A percentile compares a stretch with the other conserved stretches of the same genome.
Evolutionary conservation across 2,329 filamentous ascomycete genomes (phyloP).

Genomic region (Phaeosphaeria sp.): DNA sequence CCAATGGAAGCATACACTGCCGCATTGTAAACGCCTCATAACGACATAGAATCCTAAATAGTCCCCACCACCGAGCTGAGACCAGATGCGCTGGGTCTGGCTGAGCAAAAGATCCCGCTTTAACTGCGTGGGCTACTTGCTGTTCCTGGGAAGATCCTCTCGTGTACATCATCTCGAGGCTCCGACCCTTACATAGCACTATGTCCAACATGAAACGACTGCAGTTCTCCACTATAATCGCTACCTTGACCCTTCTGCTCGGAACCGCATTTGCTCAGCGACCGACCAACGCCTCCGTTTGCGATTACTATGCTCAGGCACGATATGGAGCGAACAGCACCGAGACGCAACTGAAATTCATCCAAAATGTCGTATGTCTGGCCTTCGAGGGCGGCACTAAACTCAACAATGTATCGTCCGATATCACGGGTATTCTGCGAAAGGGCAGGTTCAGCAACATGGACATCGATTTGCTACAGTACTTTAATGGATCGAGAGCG

Average conservation of each 20-base stretch:
- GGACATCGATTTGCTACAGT: slow-evolving; percentile 1
- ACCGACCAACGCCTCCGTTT: slow-evolving; percentile 1
- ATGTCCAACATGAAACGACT: not conserved
- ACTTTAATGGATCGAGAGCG: slow-evolving; percentile 3
- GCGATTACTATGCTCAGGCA: slow-evolving; percentile 2
- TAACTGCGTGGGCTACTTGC: not conserved
- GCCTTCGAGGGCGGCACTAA: slow-evolving; percentile 3
- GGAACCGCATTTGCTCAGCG: slow-evolving; percentile 1
- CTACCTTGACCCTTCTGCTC: not conserved
- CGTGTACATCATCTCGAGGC: not conserved
- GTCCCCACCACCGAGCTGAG: not conserved
- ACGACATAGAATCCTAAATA: not conserved
- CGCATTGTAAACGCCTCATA: not conserved
- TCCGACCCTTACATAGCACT: not conserved
- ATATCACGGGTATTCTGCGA: slow-evolving; percentile 3
- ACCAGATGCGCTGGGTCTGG: not conserved
- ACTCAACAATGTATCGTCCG: slow-evolving; percentile 2
- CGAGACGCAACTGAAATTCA: slow-evolving; percentile 5
- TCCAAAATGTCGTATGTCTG: slow-evolving; percentile 4
- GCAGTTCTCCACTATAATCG: not conserved
- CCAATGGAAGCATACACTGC: slow-evolving; percentile 1
- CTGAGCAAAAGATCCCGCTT: slow-evolving; percentile 1
- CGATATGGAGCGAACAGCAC: slow-evolving; percentile 3
- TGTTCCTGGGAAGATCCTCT: not conserved
- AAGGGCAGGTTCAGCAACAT: slow-evolving; percentile 1